Evolutionary conservation across 176 grass and related monocot species (phyloP).

Genomic region (Raddia guianensis): DNA sequence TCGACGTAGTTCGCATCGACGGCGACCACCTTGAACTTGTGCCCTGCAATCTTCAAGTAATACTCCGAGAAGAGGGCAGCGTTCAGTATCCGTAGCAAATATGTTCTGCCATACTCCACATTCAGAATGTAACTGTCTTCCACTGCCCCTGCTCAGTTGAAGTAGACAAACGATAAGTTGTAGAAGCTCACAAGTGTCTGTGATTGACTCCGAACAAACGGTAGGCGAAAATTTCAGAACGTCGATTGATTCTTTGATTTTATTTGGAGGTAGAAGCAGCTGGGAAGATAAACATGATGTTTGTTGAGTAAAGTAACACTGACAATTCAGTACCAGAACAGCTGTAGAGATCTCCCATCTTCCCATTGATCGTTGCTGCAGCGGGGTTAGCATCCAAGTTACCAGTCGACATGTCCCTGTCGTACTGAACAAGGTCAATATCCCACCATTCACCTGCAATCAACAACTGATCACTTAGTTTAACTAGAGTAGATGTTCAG

Average conservation of each 20-base stretch:
- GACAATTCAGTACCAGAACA: slow-evolving; percentile 14
- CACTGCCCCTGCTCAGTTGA: background rate
- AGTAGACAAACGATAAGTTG: too few relatives aligned
- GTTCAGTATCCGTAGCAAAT: slow-evolving; percentile 8
- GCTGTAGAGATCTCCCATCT: slow-evolving; percentile 40
- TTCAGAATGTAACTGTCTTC: slow-evolving; percentile 30
- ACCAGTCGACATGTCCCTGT: background rate
- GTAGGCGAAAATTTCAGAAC: too few relatives aligned
- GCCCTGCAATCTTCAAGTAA: slow-evolving; percentile 28
- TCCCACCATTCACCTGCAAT: slow-evolving; percentile 50
- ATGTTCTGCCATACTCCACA: slow-evolving; percentile 13
- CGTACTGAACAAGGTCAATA: background rate
- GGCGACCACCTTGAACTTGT: slow-evolving; percentile 35
- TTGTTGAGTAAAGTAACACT: background rate
- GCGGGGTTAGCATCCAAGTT: background rate
- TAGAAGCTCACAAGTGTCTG: background rate
- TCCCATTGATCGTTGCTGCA: slow-evolving; percentile 38
- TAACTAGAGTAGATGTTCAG: too few relatives aligned
- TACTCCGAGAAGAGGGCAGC: slow-evolving; percentile 29
- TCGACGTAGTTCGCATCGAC: slow-evolving; percentile 30
- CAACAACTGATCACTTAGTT: background rate
- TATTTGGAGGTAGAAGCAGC: too few relatives aligned
- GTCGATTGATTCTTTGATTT: too few relatives aligned
- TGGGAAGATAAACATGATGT: too few relatives aligned
- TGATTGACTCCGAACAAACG: too few relatives aligned